Evolutionary conservation across 495 filamentous ascomycete genomes (phyloP), one percentile per base, ranked within the genome.

Genomic region (Daldinia caldariorum): DNA sequence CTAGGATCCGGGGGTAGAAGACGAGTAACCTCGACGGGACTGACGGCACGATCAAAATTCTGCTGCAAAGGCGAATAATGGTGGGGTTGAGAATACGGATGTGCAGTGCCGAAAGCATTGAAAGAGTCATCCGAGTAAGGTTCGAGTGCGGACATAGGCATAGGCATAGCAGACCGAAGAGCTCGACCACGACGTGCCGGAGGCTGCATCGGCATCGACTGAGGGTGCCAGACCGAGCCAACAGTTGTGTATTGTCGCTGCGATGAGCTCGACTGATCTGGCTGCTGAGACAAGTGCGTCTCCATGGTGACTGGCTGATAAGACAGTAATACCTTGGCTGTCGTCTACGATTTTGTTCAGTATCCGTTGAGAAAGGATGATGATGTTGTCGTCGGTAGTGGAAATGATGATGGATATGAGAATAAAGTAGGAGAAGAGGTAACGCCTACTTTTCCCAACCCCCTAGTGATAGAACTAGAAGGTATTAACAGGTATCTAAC

Each of bases 11-110:
- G 41, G 58, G 54, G n/a, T 14, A 20, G 53, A 12, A 18, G 45
- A n/a, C 31, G 50, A 43, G 43, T 14, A 32, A 61, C 8, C 37
- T 53, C 1, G 56, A 26, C 3, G 3, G 81, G 82, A 41, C 75
- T 81, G 45, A 79, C 67, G 2, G 83, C 83, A 56, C 83, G 78
- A 54, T 84, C 81, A 59, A 77, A 78, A 57, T 84, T 84, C 58
- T 84, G 83, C 70, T 83, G 82, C n/a, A 84, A 71, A 9, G 82
- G 83, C 6, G 77, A 73, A 54, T 84, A 84, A 45, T 80, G 71
- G 2, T 72, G 75, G 37, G 26, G 13, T 65, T 57, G 26, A 76
- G 18, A n/a, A 56, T 31, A 73, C 58, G 51, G 5, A 1, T 41
- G 31, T 41, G 31, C 9, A 56, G 14, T 12, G 8, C 31, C 16